phyloP scores from a whole-genome alignment of 164 flowering plant species.

The Aristolochia contorta region DNA sequence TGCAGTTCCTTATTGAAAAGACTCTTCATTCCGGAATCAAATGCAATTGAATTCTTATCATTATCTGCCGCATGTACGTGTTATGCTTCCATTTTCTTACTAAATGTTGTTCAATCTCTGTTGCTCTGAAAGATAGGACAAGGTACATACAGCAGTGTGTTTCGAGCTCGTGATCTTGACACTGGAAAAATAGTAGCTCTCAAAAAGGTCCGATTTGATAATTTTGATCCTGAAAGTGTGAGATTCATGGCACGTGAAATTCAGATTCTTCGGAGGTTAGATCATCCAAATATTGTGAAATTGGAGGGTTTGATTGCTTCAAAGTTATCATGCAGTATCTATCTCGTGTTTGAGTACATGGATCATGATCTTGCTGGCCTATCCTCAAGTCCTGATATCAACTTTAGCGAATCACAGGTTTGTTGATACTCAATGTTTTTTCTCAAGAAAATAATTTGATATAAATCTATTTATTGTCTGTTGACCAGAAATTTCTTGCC shows the following conservation, averaged over 20 bases:
- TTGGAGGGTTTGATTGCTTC: constrained; percentile 83
- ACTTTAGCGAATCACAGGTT: constrained; percentile 81
- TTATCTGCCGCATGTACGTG: no score
- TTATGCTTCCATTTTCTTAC: constrained; percentile 1
- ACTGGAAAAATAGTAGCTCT: constrained; percentile 69
- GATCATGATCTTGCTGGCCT: constrained; percentile 93
- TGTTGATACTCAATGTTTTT: constrained; percentile 8
- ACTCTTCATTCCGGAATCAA: no score
- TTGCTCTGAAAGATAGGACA: constrained; percentile 65
- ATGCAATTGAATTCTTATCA: no score
- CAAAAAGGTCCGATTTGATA: constrained; percentile 85
- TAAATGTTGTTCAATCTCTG: constrained; percentile 5
- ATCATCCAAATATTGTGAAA: constrained; percentile 83
- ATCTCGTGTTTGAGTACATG: constrained; percentile 96
- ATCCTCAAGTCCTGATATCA: constrained; percentile 58
- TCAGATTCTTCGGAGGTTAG: constrained; percentile 65
- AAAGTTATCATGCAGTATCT: constrained; percentile 58
- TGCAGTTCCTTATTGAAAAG: no score
- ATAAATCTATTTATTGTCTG: no score
- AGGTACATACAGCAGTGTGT: constrained; percentile 94
- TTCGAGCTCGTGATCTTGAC: constrained; percentile 60
- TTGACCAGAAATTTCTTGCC: no score
- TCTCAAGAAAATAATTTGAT: no score
- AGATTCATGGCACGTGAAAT: constrained; percentile 97
- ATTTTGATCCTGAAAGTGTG: constrained; percentile 80